phyloP scores from a whole-genome alignment of 441 rosid species.

The Gossypium lobatum region DNA sequence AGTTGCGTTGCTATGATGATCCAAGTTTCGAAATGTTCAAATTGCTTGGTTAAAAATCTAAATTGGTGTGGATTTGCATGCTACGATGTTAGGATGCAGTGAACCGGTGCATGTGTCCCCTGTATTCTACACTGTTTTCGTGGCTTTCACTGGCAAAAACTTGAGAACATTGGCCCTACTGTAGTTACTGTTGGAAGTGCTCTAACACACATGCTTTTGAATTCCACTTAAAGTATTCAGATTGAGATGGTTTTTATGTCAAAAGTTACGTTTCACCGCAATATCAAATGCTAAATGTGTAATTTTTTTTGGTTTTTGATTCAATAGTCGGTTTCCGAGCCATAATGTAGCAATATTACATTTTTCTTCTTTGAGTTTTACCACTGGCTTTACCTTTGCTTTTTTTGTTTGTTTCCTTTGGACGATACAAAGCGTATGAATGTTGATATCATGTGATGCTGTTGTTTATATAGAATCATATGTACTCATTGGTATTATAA shows the following conservation, averaged over 20 bases:
- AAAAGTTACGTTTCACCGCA: too few species aligned
- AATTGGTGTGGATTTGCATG: background rate
- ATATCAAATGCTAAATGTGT: too few species aligned
- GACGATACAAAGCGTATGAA: background rate
- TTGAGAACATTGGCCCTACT: background rate
- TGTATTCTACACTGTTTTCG: background rate
- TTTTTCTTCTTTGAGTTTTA: background rate
- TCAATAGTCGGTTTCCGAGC: background rate
- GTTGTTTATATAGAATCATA: background rate
- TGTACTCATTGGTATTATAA: background rate
- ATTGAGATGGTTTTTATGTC: too few species aligned
- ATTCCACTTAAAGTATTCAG: background rate
- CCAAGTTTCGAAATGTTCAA: background rate
- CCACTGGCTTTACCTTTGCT: background rate
- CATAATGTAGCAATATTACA: background rate
- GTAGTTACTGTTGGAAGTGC: background rate
- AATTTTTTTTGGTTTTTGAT: background rate
- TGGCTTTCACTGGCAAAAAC: background rate
- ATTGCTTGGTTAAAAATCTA: background rate
- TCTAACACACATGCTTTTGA: background rate
- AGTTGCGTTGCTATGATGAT: background rate
- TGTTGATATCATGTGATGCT: too few species aligned
- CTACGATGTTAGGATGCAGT: background rate
- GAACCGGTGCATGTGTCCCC: background rate
- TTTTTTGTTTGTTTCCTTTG: background rate